Conservation (phyloP, 1,284 basidiomycete species). For the Ganoderma meredithae region DNA sequence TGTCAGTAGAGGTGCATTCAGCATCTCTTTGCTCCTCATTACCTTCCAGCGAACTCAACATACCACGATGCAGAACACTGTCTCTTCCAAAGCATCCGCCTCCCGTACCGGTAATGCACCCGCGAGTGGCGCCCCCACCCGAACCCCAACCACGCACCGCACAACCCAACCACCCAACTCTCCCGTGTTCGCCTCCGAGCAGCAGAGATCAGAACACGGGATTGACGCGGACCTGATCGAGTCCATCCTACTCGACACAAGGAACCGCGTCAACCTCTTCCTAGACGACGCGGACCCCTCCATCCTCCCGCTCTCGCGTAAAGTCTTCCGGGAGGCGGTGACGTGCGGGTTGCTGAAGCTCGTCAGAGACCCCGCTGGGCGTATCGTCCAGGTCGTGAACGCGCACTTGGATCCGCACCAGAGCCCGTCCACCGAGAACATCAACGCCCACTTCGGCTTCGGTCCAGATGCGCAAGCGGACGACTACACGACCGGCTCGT, state of each 20-base stretch:
- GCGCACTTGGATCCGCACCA: neutral
- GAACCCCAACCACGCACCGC: neutral
- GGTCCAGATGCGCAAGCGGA: neutral
- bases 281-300: neutral
- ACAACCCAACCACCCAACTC: neutral
- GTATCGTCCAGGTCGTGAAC: neutral
- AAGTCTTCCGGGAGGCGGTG: neutral
- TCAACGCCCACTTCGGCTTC: neutral
- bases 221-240: constrained; percentile 1
- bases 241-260: neutral
- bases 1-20: neutral
- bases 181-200: neutral
- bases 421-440: neutral
- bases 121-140: neutral
- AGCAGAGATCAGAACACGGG: neutral
- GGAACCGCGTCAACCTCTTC: neutral
- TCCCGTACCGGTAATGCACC: neutral
- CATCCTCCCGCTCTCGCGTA: neutral
- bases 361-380: neutral
- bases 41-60: neutral
- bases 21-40: neutral
- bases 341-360: neutral
- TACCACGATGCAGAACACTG: neutral
- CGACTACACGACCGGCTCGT: neutral
- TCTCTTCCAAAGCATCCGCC: neutral